Evolutionary conservation across 768 basidiomycete genomes (phyloP).

Genomic region (Kwoniella newhampshirensis): DNA sequence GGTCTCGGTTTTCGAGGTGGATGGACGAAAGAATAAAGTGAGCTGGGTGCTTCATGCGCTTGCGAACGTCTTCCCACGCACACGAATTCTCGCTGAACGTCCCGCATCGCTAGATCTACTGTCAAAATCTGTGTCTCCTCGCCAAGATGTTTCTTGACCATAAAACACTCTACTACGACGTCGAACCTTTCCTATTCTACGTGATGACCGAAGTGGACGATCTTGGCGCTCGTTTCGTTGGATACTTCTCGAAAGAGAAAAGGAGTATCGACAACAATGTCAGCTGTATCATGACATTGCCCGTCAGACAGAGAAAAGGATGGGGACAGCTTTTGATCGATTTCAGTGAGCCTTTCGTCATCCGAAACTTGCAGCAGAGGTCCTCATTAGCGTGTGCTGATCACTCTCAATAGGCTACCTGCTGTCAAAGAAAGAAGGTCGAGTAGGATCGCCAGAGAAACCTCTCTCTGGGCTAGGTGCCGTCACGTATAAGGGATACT

Average conservation of each 20-base stretch:
- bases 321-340: constrained; percentile 98
- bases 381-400: not conserved
- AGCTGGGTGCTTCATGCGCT: constrained; percentile 6
- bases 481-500: constrained; percentile 92
- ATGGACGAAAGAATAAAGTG: constrained; percentile 96
- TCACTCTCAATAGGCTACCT: constrained; percentile 71
- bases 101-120: constrained; percentile 71
- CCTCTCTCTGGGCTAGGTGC: constrained; percentile 90
- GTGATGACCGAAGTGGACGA: constrained; percentile 93
- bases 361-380: not conserved
- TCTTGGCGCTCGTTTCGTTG: constrained; percentile 86
- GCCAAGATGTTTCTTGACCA: constrained; percentile 99
- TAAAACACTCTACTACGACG: constrained; percentile 98
- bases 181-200: constrained; percentile 98
- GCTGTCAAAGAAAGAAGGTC: constrained; percentile 88
- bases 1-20: constrained; percentile 94
- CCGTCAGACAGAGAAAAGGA: constrained; percentile 87
- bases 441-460: constrained; percentile 90
- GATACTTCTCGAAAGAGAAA: constrained; percentile 99
- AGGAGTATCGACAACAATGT: constrained; percentile 93
- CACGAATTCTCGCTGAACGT: not conserved
- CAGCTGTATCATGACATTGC: constrained; percentile 98
- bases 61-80: too few species aligned
- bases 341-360: constrained; percentile 72
- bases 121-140: constrained; percentile 93